phyloP scores from a whole-genome alignment of 225 moss, liverwort and hornwort species.

The Physcomitrium patens region DNA sequence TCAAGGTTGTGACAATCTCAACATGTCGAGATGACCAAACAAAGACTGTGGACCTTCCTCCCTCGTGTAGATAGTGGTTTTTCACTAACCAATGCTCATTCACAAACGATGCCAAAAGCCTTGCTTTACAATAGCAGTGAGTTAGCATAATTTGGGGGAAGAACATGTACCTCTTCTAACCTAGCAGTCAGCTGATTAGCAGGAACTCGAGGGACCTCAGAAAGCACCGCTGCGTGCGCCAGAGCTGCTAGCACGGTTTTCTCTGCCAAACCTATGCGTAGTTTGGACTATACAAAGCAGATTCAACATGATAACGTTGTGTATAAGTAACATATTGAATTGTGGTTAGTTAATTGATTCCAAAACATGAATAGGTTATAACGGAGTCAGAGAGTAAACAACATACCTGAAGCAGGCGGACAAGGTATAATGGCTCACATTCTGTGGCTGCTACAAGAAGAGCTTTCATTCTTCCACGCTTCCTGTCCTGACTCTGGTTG shows the following conservation, averaged over 20 bases:
- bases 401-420: constrained; percentile 94
- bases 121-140: constrained; percentile 12
- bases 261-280: constrained; percentile 94
- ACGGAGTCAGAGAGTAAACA: constrained; percentile 13
- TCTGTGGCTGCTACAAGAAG: constrained; percentile 93
- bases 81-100: constrained; percentile 20
- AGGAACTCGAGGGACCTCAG: constrained; percentile 82
- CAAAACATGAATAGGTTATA: not conserved
- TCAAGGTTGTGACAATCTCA: not conserved
- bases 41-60: constrained; percentile 2
- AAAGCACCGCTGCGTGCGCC: constrained; percentile 82
- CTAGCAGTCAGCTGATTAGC: constrained; percentile 71
- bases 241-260: constrained; percentile 87
- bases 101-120: constrained; percentile 5
- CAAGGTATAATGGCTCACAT: constrained; percentile 92
- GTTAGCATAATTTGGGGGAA: constrained; percentile 12
- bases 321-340: constrained; percentile 22
- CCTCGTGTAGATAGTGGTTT: not conserved
- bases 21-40: constrained; percentile 10
- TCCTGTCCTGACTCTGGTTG: constrained; percentile 94
- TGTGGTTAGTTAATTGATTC: not conserved
- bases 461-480: constrained; percentile 91
- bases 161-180: constrained; percentile 76
- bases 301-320: constrained; percentile 20
- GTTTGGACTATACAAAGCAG: constrained; percentile 67